Conservation (phyloP, 73 alveolate genomes). For the Diophrys sp. region DNA sequence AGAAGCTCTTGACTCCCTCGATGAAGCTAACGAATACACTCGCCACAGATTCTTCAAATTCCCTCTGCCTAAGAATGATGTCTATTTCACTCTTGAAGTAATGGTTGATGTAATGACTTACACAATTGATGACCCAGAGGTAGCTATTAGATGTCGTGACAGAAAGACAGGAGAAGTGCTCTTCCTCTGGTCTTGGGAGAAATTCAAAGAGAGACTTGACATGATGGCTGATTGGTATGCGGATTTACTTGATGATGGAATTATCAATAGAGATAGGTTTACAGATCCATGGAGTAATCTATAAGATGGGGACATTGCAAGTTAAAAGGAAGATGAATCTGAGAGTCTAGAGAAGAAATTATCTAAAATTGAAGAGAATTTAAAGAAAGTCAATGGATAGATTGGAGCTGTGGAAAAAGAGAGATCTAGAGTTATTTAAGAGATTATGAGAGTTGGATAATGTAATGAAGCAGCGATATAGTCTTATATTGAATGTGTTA, state of each 20-base stretch:
- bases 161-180: conserved; percentile 3
- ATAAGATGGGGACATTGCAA: neutral
- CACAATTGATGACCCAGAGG: conserved; percentile 8
- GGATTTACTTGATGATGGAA: conserved; percentile 16
- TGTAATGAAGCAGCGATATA: neutral
- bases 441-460: neutral
- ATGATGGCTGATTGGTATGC: conserved; percentile 28
- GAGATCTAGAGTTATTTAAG: neutral
- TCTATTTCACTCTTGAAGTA: conserved; percentile 16
- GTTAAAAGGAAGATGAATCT: neutral
- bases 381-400: neutral
- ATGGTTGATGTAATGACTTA: conserved; percentile 5
- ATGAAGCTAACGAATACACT: conserved; percentile 27
- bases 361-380: neutral
- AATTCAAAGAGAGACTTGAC: conserved; percentile 4
- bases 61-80: conserved; percentile 12
- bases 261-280: conserved; percentile 10
- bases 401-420: neutral
- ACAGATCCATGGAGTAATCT: conserved; percentile 16
- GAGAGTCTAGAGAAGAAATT: neutral
- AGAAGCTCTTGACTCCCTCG: conserved; percentile 17
- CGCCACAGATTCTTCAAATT: conserved; percentile 1
- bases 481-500: neutral
- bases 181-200: conserved; percentile 7
- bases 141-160: conserved; percentile 7